phyloP scores from a whole-genome alignment of 164 flowering plant genomes.

The Santalum album region DNA sequence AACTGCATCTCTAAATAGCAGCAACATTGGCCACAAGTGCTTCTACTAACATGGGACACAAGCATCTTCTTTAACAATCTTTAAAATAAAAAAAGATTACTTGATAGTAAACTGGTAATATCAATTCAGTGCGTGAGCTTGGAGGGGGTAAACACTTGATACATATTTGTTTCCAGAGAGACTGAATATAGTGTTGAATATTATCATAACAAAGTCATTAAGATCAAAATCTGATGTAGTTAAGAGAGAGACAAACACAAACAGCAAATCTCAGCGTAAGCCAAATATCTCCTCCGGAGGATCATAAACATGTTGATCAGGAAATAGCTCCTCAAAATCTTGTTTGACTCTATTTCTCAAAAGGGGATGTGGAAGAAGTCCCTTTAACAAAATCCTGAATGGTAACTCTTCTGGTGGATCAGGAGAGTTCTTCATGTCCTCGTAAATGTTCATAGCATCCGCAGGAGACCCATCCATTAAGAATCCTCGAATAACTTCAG shows the following conservation, averaged over 20 bases:
- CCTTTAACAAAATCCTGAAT: slow-evolving; percentile 79
- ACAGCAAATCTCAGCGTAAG: slow-evolving; percentile 36
- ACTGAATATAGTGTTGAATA: too few relatives aligned
- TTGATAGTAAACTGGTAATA: too few relatives aligned
- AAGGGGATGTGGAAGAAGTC: slow-evolving; percentile 83
- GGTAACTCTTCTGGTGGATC: slow-evolving; percentile 91
- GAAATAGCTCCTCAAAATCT: slow-evolving; percentile 89
- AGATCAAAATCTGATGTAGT: too few relatives aligned
- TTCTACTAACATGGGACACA: too few relatives aligned
- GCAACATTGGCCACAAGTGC: too few relatives aligned
- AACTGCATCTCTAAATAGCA: too few relatives aligned
- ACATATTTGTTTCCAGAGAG: too few relatives aligned
- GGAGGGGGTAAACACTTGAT: too few relatives aligned
- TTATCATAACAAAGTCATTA: too few relatives aligned
- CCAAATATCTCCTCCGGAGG: slow-evolving; percentile 95
- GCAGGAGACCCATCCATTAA: slow-evolving; percentile 78
- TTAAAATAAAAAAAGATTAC: too few relatives aligned
- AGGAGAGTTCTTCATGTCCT: slow-evolving; percentile 88
- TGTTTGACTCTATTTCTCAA: slow-evolving; percentile 80
- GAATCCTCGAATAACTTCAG: slow-evolving; percentile 80
- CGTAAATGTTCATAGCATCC: slow-evolving; percentile 92
- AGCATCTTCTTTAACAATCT: too few relatives aligned
- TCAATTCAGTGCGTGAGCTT: too few relatives aligned
- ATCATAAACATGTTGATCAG: slow-evolving; percentile 76
- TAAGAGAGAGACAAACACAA: neutral